A percentile compares a stretch with the other conserved stretches of the same genome.
Conservation (phyloP, 306 rosid species). For the Cyamopsis tetragonoloba region DNA sequence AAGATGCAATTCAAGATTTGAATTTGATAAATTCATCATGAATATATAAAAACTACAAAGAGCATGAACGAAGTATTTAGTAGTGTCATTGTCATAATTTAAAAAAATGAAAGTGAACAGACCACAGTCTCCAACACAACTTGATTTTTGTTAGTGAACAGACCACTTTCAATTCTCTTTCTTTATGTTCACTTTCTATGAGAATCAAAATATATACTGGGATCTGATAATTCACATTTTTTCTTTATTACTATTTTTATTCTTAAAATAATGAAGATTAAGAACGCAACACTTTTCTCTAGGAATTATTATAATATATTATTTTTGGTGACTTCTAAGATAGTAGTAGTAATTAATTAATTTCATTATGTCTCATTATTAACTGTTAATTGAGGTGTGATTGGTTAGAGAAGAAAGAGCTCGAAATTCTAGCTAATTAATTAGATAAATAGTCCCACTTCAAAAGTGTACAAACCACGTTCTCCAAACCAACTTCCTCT, state of each 20-base stretch:
- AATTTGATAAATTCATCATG: not conserved
- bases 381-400: not conserved
- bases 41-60: not conserved
- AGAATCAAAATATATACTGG: not conserved
- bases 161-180: constrained; percentile 17
- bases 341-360: not conserved
- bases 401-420: constrained; percentile 6
- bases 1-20: not conserved
- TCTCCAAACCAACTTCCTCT: constrained; percentile 18
- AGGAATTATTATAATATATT: no score
- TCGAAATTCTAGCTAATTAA: constrained; percentile 9
- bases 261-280: not conserved
- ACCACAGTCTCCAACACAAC: constrained; percentile 12
- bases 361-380: not conserved
- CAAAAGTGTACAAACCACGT: constrained; percentile 7
- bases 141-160: constrained; percentile 18
- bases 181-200: constrained; percentile 15
- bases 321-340: constrained; percentile 1
- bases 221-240: not conserved
- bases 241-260: no score
- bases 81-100: not conserved
- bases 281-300: not conserved
- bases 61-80: not conserved
- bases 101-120: constrained; percentile 3
- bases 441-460: constrained; percentile 28